These are phyloP conservation scores for Beauveria bassiana DNA, from an alignment of 2,329 filamentous ascomycete species.

Conservation along the genomic window DNA sequence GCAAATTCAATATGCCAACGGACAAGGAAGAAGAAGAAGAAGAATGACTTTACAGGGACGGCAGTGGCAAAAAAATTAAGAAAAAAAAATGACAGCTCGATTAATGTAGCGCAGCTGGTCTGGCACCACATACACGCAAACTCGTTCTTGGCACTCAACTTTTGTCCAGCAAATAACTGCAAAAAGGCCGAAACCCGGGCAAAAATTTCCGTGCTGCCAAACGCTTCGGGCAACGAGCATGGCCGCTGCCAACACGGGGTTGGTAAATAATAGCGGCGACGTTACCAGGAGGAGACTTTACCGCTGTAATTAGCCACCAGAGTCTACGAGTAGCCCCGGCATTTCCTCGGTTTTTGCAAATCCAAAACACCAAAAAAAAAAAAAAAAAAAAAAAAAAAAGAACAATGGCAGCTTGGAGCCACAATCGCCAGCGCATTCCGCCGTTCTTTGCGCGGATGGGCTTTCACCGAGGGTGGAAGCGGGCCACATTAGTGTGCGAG, in stretches of 20 bases:
- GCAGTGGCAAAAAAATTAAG: background rate
- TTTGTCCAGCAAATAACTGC: background rate
- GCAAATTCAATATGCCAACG: background rate
- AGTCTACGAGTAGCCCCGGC: conserved; percentile 17
- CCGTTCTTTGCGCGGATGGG: conserved; percentile 22
- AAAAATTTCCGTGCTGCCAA: background rate
- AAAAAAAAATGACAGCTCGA: background rate
- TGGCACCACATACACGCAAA: background rate
- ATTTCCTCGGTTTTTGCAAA: conserved; percentile 33
- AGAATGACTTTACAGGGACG: background rate
- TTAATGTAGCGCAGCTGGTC: background rate
- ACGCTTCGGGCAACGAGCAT: background rate
- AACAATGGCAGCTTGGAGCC: conserved; percentile 50
- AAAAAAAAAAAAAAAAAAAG: too few species aligned
- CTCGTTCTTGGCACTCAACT: background rate
- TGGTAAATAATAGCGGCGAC: background rate
- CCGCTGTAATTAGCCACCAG: background rate
- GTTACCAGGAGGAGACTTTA: too few species aligned
- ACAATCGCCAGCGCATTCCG: conserved; percentile 52
- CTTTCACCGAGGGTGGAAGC: conserved; percentile 23
- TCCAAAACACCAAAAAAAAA: conserved; percentile 32
- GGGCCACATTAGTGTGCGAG: conserved; percentile 57
- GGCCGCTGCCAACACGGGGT: background rate
- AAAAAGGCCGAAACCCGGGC: background rate
- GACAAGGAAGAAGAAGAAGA: background rate